Evolutionary conservation across 768 basidiomycete genomes (phyloP), one percentile per base, ranked within the genome.

Genomic region (Naganishia vaughanmartiniae): DNA sequence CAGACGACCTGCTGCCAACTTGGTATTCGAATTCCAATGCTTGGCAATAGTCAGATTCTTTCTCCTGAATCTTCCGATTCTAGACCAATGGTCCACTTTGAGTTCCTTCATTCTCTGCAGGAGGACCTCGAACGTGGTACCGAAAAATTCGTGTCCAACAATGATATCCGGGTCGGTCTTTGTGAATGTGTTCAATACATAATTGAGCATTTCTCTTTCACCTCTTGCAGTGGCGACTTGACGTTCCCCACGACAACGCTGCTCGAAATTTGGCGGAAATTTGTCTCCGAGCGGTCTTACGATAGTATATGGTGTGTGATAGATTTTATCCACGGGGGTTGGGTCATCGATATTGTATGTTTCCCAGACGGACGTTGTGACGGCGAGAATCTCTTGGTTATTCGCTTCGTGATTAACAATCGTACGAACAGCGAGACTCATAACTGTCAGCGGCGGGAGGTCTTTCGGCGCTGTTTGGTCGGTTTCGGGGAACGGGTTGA

Each of bases 381-480:
- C 86, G 74, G 92, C 94, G 4, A 98, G 89, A 48, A 99, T 83
- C 81, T 99, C 96, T n/a, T 90, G 87, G 76, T 89, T 92, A 81
- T 96, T 98, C 76, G 91, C 90, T 46, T 88, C 86, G 79, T 97
- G 92, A 77, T 99, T 98, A 48, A 98, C 89, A 65, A 98, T 89
- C 0, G 93, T 93, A 24, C 94, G 87, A 42, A 92, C 80, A 67
- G 91, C 89, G 28, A 99, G 82, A 75, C 91, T 93, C 87, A 93
- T 90, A 42, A 97, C 85, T 0, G 91, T 98, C 67, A 99, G 79
- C 0, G 94, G 92, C 2, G 96, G 96, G 21, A 86, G 84, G 14
- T 93, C 93, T 78, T 87, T 89, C 0, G 90, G 89, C 0, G 89
- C 89, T 28, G 83, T 79, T 0, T 83, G 74, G 75, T 94, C 91